These are phyloP conservation scores for Candida khao-thaluensis DNA, from an alignment of 805 yeast species.

Conservation along the genomic window DNA sequence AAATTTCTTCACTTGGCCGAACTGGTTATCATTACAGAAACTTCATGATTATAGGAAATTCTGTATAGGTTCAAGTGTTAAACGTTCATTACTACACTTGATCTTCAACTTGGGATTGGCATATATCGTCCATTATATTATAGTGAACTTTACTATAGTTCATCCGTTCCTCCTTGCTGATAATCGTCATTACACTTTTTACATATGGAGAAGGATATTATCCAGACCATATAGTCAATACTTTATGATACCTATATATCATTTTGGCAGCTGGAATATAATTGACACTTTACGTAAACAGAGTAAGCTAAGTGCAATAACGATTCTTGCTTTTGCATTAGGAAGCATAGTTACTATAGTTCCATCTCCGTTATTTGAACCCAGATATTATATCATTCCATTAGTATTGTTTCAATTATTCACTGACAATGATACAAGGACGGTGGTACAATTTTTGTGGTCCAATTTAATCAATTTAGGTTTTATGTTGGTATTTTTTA, in stretches of 20 bases:
- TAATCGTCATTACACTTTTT: conserved; percentile 91
- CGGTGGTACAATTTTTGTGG: conserved; percentile 60
- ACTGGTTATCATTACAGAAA: conserved; percentile 58
- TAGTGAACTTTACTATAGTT: conserved; percentile 63
- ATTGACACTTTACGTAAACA: conserved; percentile 16
- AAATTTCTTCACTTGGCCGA: conserved; percentile 65
- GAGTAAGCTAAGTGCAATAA: conserved; percentile 24
- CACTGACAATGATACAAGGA: conserved; percentile 26
- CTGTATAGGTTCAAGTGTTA: conserved; percentile 6
- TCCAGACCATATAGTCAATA: conserved; percentile 47
- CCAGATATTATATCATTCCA: conserved; percentile 87
- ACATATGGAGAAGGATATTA: conserved; percentile 70
- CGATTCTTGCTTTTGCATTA: conserved; percentile 50
- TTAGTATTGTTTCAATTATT: conserved; percentile 70
- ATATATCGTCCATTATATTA: conserved; percentile 40
- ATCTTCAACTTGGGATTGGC: conserved; percentile 18
- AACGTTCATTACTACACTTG: not conserved
- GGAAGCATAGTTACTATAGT: conserved; percentile 63
- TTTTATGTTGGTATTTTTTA: conserved; percentile 56
- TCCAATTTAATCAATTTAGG: conserved; percentile 52
- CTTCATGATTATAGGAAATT: conserved; percentile 14
- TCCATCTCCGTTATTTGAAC: conserved; percentile 93
- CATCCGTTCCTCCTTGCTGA: conserved; percentile 94
- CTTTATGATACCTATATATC: conserved; percentile 65
- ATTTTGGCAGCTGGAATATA: conserved; percentile 48